phyloP scores from a whole-genome alignment of 306 rosid species.

The Coriaria nepalensis region DNA sequence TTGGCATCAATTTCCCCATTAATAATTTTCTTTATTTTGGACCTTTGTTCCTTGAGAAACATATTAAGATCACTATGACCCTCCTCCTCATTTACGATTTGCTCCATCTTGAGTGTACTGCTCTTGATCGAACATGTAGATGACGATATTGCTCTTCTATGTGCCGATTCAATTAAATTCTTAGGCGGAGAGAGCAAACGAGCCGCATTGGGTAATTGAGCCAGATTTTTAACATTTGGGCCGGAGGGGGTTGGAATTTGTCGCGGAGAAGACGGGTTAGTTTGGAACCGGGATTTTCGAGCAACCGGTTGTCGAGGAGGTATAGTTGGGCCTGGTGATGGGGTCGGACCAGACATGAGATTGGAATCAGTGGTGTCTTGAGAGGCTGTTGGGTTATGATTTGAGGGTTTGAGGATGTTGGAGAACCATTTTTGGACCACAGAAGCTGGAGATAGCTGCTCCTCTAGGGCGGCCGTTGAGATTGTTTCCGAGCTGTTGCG shows the following conservation, averaged over 20 bases:
- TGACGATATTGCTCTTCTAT: conserved; percentile 41
- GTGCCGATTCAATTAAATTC: conserved; percentile 41
- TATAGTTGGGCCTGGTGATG: conserved; percentile 23
- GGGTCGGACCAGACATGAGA: no score
- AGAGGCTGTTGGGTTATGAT: conserved; percentile 8
- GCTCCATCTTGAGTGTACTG: conserved; percentile 9
- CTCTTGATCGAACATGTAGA: conserved; percentile 49
- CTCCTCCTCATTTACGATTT: conserved; percentile 16
- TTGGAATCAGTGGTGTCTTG: conserved; percentile 14
- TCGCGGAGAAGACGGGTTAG: conserved; percentile 36
- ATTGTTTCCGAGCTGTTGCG: conserved; percentile 50
- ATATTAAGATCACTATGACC: conserved; percentile 31
- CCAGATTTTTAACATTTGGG: conserved; percentile 12
- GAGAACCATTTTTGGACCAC: conserved; percentile 56
- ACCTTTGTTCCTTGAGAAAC: conserved; percentile 48
- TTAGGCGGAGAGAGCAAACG: conserved; percentile 60
- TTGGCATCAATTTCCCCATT: conserved; percentile 22
- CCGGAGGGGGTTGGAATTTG: conserved; percentile 26
- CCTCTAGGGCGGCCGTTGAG: conserved; percentile 5
- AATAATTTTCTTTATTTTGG: conserved; percentile 20
- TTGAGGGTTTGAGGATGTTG: conserved; percentile 37
- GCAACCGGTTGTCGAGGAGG: conserved; percentile 33
- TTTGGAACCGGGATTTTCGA: conserved; percentile 55
- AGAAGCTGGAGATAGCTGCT: conserved; percentile 28
- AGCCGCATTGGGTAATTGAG: conserved; percentile 16